Conservation (phyloP, 495 filamentous ascomycete species). For the Tuber brumale region DNA sequence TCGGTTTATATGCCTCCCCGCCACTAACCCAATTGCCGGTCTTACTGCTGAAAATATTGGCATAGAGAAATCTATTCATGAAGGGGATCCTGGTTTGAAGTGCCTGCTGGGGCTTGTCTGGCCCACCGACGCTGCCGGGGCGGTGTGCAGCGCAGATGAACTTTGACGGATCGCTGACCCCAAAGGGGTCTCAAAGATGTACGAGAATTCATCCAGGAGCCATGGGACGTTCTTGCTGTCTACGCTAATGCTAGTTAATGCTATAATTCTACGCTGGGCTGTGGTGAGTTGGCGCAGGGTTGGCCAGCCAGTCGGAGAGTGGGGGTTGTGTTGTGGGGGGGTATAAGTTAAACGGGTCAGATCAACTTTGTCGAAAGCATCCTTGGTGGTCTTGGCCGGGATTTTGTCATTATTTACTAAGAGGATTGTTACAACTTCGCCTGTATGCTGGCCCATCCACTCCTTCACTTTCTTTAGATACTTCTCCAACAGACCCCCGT, state of each 20-base stretch:
- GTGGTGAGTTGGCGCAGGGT: constrained; percentile 58
- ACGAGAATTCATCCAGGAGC: constrained; percentile 62
- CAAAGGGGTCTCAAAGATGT: constrained; percentile 68
- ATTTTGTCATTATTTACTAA: constrained; percentile 61
- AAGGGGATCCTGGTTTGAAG: constrained; percentile 49
- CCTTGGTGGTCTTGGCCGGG: constrained; percentile 48
- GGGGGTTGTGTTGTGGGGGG: constrained; percentile 42
- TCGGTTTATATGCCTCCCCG: constrained; percentile 52
- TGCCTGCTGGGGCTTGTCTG: constrained; percentile 46
- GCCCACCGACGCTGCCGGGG: constrained; percentile 45
- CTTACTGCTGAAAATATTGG: constrained; percentile 48
- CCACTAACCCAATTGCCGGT: constrained; percentile 41
- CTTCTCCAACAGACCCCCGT: constrained; percentile 54
- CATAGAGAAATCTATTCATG: constrained; percentile 68
- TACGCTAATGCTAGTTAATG: constrained; percentile 56
- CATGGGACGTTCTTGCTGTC: constrained; percentile 50
- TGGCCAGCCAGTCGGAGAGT: constrained; percentile 53
- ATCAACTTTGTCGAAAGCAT: constrained; percentile 51
- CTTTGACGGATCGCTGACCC: constrained; percentile 49
- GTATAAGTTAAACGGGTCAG: constrained; percentile 56
- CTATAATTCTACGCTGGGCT: constrained; percentile 55
- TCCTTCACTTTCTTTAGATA: constrained; percentile 55
- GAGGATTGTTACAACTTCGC: constrained; percentile 64
- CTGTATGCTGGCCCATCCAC: constrained; percentile 60
- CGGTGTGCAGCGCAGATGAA: constrained; percentile 61